Evolutionary conservation across 441 rosid genomes (phyloP), one percentile per base, ranked within the genome.

Genomic region (Lepidium campestre): DNA sequence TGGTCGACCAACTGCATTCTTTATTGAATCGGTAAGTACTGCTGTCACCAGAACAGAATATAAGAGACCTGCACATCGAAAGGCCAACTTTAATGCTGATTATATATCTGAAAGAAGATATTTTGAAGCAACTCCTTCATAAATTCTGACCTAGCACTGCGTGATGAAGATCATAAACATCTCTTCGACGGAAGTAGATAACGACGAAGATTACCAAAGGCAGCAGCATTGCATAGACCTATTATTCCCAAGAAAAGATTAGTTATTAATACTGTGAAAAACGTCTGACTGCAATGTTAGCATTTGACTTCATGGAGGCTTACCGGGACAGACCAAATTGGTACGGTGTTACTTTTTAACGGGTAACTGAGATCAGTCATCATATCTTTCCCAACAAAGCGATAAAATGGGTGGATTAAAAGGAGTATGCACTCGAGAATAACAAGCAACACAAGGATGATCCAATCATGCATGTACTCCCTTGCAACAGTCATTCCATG

Each of bases 381-480:
- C 98, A 93, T 89, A 71, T 93, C 93, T 73, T 87, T 85, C 34
- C 98, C 95, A 29, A 93, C 96, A 79, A 72, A 93, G 50, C 97
- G 93, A 74, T 87, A 85, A 77, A 90, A 93, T 20, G 98, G 98
- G 57, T 85, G 85, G 36, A 89, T 72, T 29, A 79, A 31, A 70
- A 58, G 41, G 59, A 88, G 81, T 44, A 74, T 22, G 54, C 76
- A 60, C 50, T 76, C 91, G 25, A 87, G 67, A 62, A 78, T 72
- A 59, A 69, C 76, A 54, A 93, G 94, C 44, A 90, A 62, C 65
- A 86, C 49, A 57, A 93, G 82, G 66, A 85, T 80, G 47, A 87
- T 77, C 97, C 98, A 90, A 78, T 93, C 98, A 40, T 85, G 86
- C 86, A 77, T 77, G 70, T 88, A 86, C 22, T 71, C 75, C 82